A percentile compares a stretch with the other conserved stretches of the same genome.
Conservation (phyloP, 352 stramenopile species). For the Phytophthora aleatoria region DNA sequence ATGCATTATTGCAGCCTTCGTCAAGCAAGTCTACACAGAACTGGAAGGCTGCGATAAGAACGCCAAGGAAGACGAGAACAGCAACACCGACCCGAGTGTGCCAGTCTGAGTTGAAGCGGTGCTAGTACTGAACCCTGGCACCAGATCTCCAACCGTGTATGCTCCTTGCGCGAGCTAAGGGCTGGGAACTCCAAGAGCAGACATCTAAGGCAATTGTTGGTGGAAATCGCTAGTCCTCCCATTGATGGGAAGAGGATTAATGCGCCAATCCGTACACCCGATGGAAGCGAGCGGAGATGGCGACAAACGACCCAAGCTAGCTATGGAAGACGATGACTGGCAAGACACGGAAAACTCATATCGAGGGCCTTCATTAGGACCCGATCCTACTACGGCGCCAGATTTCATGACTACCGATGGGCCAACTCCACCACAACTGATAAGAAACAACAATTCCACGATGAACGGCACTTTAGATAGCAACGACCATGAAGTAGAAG, state of each 20-base stretch:
- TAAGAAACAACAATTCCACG: constrained; percentile 22
- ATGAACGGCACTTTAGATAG: constrained; percentile 21
- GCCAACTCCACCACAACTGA: constrained; percentile 11
- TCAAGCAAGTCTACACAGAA: constrained; percentile 13
- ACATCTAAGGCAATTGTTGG: constrained; percentile 14
- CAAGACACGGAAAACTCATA: constrained; percentile 38
- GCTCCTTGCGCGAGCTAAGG: constrained; percentile 24
- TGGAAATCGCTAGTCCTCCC: constrained; percentile 8
- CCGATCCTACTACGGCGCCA: constrained; percentile 18
- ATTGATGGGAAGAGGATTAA: constrained; percentile 62
- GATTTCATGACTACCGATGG: constrained; percentile 21
- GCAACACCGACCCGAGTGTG: constrained; percentile 4
- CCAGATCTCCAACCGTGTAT: constrained; percentile 17
- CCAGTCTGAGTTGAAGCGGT: background rate
- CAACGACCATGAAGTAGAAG: constrained; percentile 16
- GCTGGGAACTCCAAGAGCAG: constrained; percentile 15
- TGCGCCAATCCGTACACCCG: constrained; percentile 68
- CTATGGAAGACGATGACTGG: constrained; percentile 28
- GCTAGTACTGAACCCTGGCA: constrained; percentile 10
- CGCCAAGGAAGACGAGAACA: constrained; percentile 19
- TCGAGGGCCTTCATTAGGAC: constrained; percentile 15
- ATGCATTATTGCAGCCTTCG: background rate
- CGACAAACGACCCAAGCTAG: constrained; percentile 19
- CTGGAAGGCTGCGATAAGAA: constrained; percentile 30
- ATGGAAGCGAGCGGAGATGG: constrained; percentile 43